Base-by-base conservation (phyloP, 176 grass and related monocot genomes). In the Rhipidocladum racemiflorum region DNA sequence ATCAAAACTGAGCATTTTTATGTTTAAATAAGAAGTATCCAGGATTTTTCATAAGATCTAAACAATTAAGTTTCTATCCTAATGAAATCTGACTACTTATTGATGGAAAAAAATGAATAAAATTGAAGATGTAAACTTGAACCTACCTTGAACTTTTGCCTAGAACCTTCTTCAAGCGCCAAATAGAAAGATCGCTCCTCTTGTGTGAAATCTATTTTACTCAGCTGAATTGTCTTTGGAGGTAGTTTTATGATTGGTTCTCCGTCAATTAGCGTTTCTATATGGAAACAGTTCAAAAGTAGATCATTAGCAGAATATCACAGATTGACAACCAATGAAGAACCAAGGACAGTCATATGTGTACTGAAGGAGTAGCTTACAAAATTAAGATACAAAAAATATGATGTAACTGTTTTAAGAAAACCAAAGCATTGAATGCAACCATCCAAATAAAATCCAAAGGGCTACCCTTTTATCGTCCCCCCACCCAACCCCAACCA, bases 231-330 rank as follows among this genome's bases (percentile, higher is more conserved):
- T 74, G 77, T 81, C 79, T 97, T 97, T 55, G 84, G 75, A 56
- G 95, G 95, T 67, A 97, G 12, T 66, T 97, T 92, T 57, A 97
- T 92, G 65, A 97, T 97, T 42, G 92, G 95, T 77, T 97, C 75
- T 79, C 92, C 95, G 68, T 94, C 89, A 70, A 97, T 91, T 53
- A 92, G 4, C 35, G 92, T 91, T 73, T 87, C 95, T 97, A 80
- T 49, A 83, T 45, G 27, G 25, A 82, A 89, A 80, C 15, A 20
- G n/a, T 82, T 74, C 30, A 53, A 66, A 64, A 65, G 13, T 59
- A 83, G 27, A 65, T 75, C n/a, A 84, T 55, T 79, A 16, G 63
- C 27, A 78, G 29, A 74, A 69, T 73, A 62, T 75, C 43, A 49
- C 15, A n/a, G n/a, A n/a, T n/a, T n/a, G n/a, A n/a, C n/a, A 83